A percentile compares a stretch with the other conserved stretches of the same genome.
These are phyloP conservation scores for Xylaria arbuscula DNA, from an alignment of 2,329 filamentous ascomycete genomes.

Conservation along the genomic window DNA sequence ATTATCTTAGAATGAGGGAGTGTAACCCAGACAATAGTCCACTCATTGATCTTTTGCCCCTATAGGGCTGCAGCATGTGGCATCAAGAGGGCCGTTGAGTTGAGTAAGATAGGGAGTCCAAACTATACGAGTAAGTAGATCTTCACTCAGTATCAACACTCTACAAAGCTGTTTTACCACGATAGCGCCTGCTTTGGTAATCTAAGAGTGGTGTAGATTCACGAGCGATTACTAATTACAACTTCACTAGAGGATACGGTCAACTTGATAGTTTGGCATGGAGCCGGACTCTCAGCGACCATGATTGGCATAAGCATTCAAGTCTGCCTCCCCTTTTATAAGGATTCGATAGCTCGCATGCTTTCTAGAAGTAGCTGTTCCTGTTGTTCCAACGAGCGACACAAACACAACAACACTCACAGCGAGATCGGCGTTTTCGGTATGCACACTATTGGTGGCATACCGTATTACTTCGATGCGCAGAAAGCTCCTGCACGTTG, in stretches of 20 bases:
- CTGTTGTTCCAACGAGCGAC: not conserved
- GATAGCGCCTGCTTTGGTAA: too few species aligned
- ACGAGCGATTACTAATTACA: constrained; percentile 9
- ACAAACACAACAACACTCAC: not conserved
- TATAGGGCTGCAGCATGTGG: constrained; percentile 28
- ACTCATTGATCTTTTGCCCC: not conserved
- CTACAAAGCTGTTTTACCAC: too few species aligned
- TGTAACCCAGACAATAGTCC: not conserved
- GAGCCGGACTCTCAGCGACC: constrained; percentile 38
- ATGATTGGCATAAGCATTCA: constrained; percentile 43
- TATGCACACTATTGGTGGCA: constrained; percentile 19
- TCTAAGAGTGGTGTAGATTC: not conserved
- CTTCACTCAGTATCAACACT: not conserved
- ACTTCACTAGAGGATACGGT: constrained; percentile 25
- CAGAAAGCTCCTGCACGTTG: not conserved
- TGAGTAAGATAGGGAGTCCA: constrained; percentile 11
- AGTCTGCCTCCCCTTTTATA: constrained; percentile 38
- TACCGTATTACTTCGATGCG: not conserved
- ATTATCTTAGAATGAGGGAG: not conserved
- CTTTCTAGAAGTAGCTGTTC: not conserved
- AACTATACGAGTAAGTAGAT: constrained; percentile 31
- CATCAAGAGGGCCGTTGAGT: constrained; percentile 22
- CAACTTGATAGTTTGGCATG: constrained; percentile 40
- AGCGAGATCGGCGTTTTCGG: constrained; percentile 2
- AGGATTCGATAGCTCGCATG: constrained; percentile 24